A percentile compares a stretch with the other conserved stretches of the same genome.
Conservation (phyloP, 2,329 filamentous ascomycete genomes). For the Lachnellula cervina region DNA sequence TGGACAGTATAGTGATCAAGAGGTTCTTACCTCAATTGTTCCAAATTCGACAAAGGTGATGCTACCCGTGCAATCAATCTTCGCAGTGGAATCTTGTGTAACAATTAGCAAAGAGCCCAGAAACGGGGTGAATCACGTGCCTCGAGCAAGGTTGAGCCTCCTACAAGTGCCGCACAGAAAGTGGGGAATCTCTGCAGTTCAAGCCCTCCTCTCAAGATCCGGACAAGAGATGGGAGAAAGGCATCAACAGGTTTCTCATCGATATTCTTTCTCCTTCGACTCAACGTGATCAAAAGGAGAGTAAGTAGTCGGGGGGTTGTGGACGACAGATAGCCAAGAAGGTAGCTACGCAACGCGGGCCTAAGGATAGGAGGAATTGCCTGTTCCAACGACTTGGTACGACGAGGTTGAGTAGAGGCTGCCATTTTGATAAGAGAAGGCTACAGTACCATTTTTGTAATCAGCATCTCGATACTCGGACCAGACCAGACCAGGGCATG, state of each 20-base stretch:
- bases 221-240: constrained; percentile 31
- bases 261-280: constrained; percentile 26
- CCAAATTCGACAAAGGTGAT: constrained; percentile 23
- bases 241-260: constrained; percentile 26
- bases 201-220: constrained; percentile 47
- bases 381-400: constrained; percentile 27
- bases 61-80: constrained; percentile 26
- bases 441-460: neutral
- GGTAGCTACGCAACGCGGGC: constrained; percentile 54
- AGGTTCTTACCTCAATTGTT: constrained; percentile 22
- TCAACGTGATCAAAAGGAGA: constrained; percentile 47
- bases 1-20: neutral
- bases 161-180: constrained; percentile 57
- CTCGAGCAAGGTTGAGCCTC: constrained; percentile 57
- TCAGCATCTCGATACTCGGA: constrained; percentile 1
- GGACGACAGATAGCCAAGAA: constrained; percentile 55
- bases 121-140: constrained; percentile 34
- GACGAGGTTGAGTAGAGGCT: neutral
- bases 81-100: constrained; percentile 31
- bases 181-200: constrained; percentile 54
- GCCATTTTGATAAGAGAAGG: constrained; percentile 3
- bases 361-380: constrained; percentile 46
- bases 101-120: neutral
- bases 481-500: neutral
- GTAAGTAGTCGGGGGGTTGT: constrained; percentile 53